Percentiles rank a stretch among this genome's conserved stretches.
phyloP scores from a whole-genome alignment of 306 rosid genomes.

The Ceratonia siliqua region DNA sequence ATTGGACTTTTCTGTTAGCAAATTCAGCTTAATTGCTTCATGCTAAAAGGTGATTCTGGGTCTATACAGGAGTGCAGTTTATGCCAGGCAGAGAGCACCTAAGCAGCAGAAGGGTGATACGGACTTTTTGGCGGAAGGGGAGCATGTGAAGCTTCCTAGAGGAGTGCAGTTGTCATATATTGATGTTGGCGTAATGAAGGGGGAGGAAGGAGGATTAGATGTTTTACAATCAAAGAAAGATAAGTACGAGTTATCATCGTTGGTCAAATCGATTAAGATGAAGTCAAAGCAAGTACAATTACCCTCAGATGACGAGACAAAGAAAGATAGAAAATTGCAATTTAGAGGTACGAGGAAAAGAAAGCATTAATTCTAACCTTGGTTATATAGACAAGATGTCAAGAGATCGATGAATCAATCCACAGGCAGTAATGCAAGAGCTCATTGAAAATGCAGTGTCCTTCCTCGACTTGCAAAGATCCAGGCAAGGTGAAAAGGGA shows the following conservation, averaged over 20 bases:
- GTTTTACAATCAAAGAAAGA: conserved; percentile 34
- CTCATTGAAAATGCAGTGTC: too few relatives aligned
- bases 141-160: conserved; percentile 14
- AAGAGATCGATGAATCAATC: too few relatives aligned
- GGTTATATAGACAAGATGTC: too few relatives aligned
- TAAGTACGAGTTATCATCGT: conserved; percentile 49
- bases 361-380: conserved; percentile 3
- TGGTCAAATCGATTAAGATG: conserved; percentile 60
- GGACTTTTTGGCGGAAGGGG: conserved; percentile 30
- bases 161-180: too few relatives aligned
- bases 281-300: conserved; percentile 46
- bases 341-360: conserved; percentile 11
- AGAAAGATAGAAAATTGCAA: conserved; percentile 18
- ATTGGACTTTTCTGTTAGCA: not conserved
- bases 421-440: too few relatives aligned
- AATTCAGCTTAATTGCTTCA: not conserved
- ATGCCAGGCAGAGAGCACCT: conserved; percentile 51
- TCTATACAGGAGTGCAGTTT: conserved; percentile 59
- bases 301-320: conserved; percentile 28
- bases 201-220: conserved; percentile 29
- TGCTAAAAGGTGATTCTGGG: conserved; percentile 23
- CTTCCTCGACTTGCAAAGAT: too few relatives aligned
- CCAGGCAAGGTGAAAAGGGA: too few relatives aligned
- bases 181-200: too few relatives aligned
- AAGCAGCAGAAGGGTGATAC: conserved; percentile 35